A percentile compares a stretch with the other conserved stretches of the same genome.
These are phyloP conservation scores for Didymella exigua DNA, from an alignment of 2,329 filamentous ascomycete genomes.

Conservation along the genomic window DNA sequence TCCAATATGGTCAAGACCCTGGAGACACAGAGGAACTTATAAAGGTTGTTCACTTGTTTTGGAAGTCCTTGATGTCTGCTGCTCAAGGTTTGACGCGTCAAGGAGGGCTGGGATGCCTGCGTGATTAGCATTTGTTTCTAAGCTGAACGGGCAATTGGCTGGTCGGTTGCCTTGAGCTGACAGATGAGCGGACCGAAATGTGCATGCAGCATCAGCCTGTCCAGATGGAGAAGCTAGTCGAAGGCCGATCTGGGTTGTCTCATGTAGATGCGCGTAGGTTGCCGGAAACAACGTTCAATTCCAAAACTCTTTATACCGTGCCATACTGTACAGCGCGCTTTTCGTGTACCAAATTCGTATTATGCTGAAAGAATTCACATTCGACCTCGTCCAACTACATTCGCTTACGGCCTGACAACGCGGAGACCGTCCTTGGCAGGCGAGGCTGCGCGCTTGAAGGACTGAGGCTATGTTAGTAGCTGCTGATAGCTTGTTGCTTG, in stretches of 20 bases:
- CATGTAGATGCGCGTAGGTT: neutral
- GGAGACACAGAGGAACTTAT: no score
- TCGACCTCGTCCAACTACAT: neutral
- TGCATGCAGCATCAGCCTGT: neutral
- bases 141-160: no score
- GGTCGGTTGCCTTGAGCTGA: no score
- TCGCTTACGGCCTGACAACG: constrained; percentile 51
- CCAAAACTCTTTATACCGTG: constrained; percentile 38
- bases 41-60: no score
- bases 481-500: neutral
- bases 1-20: no score
- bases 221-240: neutral
- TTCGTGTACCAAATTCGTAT: constrained; percentile 26
- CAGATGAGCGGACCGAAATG: no score
- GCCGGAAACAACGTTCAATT: constrained; percentile 37
- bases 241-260: neutral
- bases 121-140: no score
- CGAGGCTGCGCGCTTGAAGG: constrained; percentile 58
- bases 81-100: no score
- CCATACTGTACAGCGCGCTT: constrained; percentile 46
- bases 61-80: no score
- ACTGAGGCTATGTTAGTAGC: constrained; percentile 41
- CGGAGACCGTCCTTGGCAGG: constrained; percentile 57
- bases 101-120: no score
- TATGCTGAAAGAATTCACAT: constrained; percentile 19